These are phyloP conservation scores for Skeletonema grethae DNA, from an alignment of 108 stramenopile genomes.

Conservation along the genomic window DNA sequence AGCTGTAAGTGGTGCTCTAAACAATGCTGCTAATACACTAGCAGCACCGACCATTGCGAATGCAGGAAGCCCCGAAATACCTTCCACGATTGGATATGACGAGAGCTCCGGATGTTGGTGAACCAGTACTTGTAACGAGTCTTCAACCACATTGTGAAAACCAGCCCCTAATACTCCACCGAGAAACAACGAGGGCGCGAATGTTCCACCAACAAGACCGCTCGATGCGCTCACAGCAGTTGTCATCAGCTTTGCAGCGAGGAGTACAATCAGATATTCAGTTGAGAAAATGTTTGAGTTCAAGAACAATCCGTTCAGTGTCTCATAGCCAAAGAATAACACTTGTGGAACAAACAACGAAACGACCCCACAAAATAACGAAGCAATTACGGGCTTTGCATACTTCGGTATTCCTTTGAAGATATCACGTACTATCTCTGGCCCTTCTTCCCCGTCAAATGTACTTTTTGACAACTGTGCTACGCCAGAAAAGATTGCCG, in stretches of 20 bases:
- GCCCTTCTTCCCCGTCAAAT: constrained; percentile 67
- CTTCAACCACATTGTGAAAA: constrained; percentile 67
- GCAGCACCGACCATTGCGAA: constrained; percentile 95
- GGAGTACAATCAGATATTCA: constrained; percentile 56
- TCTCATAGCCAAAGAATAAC: constrained; percentile 94
- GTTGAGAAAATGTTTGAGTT: constrained; percentile 57
- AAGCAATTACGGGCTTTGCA: constrained; percentile 75
- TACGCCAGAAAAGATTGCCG: constrained; percentile 64
- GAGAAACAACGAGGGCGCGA: constrained; percentile 91
- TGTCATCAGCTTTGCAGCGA: constrained; percentile 67
- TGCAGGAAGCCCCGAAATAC: constrained; percentile 75
- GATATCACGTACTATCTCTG: constrained; percentile 43
- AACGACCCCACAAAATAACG: constrained; percentile 73
- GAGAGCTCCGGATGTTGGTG: constrained; percentile 36
- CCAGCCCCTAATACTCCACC: constrained; percentile 90
- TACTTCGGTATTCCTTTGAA: constrained; percentile 53
- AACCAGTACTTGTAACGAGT: constrained; percentile 28
- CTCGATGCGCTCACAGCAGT: constrained; percentile 84
- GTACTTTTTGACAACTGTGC: constrained; percentile 58
- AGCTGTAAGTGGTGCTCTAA: constrained; percentile 91
- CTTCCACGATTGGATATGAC: constrained; percentile 24
- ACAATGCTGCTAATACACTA: constrained; percentile 79
- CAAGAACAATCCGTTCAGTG: constrained; percentile 81
- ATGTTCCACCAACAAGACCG: constrained; percentile 92
- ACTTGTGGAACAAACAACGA: constrained; percentile 85